These are phyloP conservation scores for Tinospora cordifolia DNA, from an alignment of 164 flowering plant species.

Conservation along the genomic window DNA sequence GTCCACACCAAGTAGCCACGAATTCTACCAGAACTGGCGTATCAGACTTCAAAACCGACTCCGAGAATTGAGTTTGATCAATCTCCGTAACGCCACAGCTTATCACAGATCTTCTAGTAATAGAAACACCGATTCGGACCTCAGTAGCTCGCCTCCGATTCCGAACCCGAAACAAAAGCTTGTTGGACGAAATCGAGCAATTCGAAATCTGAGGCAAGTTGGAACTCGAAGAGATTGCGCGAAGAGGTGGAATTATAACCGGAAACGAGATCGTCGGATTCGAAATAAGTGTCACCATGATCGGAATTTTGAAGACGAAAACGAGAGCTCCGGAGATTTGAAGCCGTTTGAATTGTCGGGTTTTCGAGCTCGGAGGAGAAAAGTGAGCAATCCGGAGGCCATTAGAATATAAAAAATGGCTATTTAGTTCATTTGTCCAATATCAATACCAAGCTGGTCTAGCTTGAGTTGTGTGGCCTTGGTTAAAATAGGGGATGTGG, in stretches of 20 bases:
- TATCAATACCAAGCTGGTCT: neutral
- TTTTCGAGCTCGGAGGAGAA: neutral
- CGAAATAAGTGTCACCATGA: slow-evolving; percentile 17
- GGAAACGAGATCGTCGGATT: slow-evolving; percentile 13
- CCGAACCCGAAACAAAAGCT: neutral
- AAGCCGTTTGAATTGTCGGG: neutral
- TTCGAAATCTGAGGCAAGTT: slow-evolving; percentile 5
- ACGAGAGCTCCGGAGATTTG: neutral
- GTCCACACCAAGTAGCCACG: slow-evolving; percentile 88
- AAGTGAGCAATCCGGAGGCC: neutral
- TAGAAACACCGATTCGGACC: slow-evolving; percentile 4
- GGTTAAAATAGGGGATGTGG: neutral
- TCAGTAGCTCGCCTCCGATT: neutral
- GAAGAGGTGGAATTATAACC: slow-evolving; percentile 2
- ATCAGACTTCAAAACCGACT: slow-evolving; percentile 50
- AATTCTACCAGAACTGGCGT: slow-evolving; percentile 80
- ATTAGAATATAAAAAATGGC: neutral
- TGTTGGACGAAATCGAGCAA: slow-evolving; percentile 2
- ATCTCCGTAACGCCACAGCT: slow-evolving; percentile 39
- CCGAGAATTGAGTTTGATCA: slow-evolving; percentile 43
- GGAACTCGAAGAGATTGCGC: neutral
- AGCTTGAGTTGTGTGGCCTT: slow-evolving; percentile 20
- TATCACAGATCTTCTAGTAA: slow-evolving; percentile 3
- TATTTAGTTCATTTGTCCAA: neutral
- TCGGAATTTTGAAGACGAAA: neutral